A percentile compares a stretch with the other conserved stretches of the same genome.
phyloP scores from a whole-genome alignment of 495 filamentous ascomycete species.

The Penicillium mononematosum region DNA sequence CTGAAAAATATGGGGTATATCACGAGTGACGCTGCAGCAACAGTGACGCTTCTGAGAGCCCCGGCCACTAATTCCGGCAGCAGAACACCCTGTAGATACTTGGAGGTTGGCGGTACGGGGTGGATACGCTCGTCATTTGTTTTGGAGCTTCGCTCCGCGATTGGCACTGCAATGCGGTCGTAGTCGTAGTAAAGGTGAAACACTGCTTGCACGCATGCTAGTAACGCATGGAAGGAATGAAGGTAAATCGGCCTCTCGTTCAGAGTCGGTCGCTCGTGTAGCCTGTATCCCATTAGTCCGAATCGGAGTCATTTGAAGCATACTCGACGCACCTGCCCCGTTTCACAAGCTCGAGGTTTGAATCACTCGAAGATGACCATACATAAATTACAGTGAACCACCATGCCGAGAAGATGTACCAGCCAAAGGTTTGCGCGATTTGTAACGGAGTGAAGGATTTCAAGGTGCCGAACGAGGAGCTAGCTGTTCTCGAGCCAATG shows the following conservation, averaged over 20 bases:
- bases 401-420: constrained; percentile 76
- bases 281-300: constrained; percentile 31
- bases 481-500: constrained; percentile 61
- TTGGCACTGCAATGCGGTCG: constrained; percentile 63
- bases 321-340: constrained; percentile 53
- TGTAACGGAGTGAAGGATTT: constrained; percentile 53
- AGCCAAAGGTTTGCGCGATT: constrained; percentile 63
- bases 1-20: constrained; percentile 67
- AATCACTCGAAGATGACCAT: constrained; percentile 63
- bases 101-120: constrained; percentile 33
- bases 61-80: constrained; percentile 27
- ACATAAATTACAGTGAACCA: constrained; percentile 82
- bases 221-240: constrained; percentile 62
- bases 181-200: constrained; percentile 72
- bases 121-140: constrained; percentile 38
- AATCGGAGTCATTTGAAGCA: not conserved
- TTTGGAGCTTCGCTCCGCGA: constrained; percentile 38
- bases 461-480: constrained; percentile 64
- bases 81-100: constrained; percentile 32
- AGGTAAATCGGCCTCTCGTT: constrained; percentile 89
- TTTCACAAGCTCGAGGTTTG: constrained; percentile 70
- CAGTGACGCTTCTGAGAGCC: constrained; percentile 41
- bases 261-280: constrained; percentile 69
- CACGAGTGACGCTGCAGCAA: constrained; percentile 48
- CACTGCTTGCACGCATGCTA: constrained; percentile 67